Evolutionary conservation across 345 rosid genomes (phyloP).

Genomic region (Kandelia obovata): DNA sequence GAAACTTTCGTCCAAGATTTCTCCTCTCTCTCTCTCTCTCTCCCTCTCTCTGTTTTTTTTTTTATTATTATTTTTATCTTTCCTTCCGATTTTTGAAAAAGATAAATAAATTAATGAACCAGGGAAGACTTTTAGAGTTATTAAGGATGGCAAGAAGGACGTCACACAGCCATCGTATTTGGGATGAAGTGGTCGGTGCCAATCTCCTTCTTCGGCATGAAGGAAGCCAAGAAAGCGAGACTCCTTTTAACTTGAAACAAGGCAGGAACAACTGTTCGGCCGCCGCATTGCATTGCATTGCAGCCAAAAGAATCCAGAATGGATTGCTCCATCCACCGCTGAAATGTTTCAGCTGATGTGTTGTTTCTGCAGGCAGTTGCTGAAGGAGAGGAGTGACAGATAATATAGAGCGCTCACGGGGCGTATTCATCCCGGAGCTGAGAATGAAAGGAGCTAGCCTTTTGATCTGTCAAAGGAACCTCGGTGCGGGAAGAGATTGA

Average conservation of each 20-base stretch:
- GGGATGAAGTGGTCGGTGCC: too few species aligned
- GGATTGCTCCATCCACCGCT: conserved; percentile 39
- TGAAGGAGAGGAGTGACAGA: conserved; percentile 60
- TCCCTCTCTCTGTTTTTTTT: too few species aligned
- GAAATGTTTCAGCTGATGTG: conserved; percentile 71
- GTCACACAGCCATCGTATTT: too few species aligned
- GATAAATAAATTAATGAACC: too few species aligned
- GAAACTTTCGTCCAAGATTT: too few species aligned
- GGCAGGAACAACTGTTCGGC: conserved; percentile 67
- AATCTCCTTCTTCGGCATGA: too few species aligned
- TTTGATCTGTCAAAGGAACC: conserved; percentile 84
- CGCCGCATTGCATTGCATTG: conserved; percentile 29
- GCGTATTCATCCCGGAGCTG: conserved; percentile 74
- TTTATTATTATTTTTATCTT: too few species aligned
- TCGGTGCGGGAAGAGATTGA: conserved; percentile 63
- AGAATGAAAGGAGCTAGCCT: conserved; percentile 88
- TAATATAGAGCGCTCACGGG: conserved; percentile 49
- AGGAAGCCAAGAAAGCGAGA: too few species aligned
- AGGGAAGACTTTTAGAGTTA: too few species aligned
- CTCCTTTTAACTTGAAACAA: neutral
- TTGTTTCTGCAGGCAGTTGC: conserved; percentile 62
- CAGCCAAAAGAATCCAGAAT: conserved; percentile 57
- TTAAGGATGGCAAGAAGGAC: too few species aligned
- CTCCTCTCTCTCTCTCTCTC: too few species aligned
- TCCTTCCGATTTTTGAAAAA: too few species aligned